Percentiles rank a stretch among this genome's conserved stretches.
Evolutionary conservation across 495 filamentous ascomycete genomes (phyloP).

Genomic region (Paragyromitra xinjiangensis): DNA sequence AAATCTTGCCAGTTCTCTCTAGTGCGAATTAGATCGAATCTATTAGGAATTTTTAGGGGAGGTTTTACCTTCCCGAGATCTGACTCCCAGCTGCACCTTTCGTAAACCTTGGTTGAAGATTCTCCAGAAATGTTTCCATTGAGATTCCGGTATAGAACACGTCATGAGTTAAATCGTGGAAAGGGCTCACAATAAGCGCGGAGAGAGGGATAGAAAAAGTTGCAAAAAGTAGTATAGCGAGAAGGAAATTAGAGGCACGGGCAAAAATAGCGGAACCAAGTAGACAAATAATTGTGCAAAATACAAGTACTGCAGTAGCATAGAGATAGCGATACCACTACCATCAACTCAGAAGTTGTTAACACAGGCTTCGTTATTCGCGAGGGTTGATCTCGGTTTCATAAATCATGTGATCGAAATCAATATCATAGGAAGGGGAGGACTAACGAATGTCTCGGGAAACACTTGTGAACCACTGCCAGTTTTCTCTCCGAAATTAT

Average conservation of each 20-base stretch:
- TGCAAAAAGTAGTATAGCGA: slow-evolving; percentile 74
- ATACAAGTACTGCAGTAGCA: slow-evolving; percentile 73
- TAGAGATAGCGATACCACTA: slow-evolving; percentile 82
- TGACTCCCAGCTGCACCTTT: slow-evolving; percentile 74
- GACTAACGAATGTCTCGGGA: slow-evolving; percentile 67
- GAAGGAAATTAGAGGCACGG: slow-evolving; percentile 79
- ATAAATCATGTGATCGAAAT: slow-evolving; percentile 8
- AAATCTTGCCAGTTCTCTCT: slow-evolving; percentile 81
- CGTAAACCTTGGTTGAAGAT: slow-evolving; percentile 74
- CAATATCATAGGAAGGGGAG: neutral
- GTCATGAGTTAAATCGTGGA: slow-evolving; percentile 67
- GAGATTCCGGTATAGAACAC: slow-evolving; percentile 82
- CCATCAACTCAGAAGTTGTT: slow-evolving; percentile 5
- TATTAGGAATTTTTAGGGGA: too few species aligned
- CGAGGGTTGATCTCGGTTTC: neutral
- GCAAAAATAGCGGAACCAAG: slow-evolving; percentile 83
- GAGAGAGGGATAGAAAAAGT: slow-evolving; percentile 86
- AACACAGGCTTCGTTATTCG: slow-evolving; percentile 15
- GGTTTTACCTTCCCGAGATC: slow-evolving; percentile 61
- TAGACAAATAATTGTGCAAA: slow-evolving; percentile 81
- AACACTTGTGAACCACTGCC: slow-evolving; percentile 71
- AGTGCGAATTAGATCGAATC: slow-evolving; percentile 17
- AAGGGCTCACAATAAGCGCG: slow-evolving; percentile 71
- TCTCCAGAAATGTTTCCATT: slow-evolving; percentile 71
- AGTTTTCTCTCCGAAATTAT: slow-evolving; percentile 73